Conservation (phyloP, 2,329 filamentous ascomycete species). For the Aspergillus sp. region DNA sequence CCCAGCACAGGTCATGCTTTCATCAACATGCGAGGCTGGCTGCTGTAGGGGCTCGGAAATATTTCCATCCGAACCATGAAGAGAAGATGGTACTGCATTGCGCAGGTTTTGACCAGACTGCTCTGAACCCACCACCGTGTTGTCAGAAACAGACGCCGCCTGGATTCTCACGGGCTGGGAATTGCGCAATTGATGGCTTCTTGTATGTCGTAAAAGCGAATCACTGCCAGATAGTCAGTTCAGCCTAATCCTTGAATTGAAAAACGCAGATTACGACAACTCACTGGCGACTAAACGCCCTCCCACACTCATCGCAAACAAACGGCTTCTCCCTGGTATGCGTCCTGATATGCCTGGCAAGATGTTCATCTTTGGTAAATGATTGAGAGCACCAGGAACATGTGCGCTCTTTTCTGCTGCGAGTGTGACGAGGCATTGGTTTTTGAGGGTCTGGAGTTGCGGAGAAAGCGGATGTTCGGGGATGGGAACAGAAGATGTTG, state of each 20-base stretch:
- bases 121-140: no score
- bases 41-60: no score
- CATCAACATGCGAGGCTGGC: no score
- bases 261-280: neutral
- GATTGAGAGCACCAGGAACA: slow-evolving; percentile 19
- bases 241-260: neutral
- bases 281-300: slow-evolving; percentile 22
- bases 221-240: slow-evolving; percentile 1
- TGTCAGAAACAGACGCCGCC: no score
- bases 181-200: slow-evolving; percentile 2
- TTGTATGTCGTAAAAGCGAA: slow-evolving; percentile 8
- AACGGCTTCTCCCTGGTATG: slow-evolving; percentile 31
- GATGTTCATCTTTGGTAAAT: slow-evolving; percentile 28
- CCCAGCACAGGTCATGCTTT: no score
- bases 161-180: neutral
- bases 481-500: no score
- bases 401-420: slow-evolving; percentile 3
- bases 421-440: neutral
- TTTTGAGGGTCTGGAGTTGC: no score
- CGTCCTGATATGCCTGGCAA: slow-evolving; percentile 25
- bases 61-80: no score
- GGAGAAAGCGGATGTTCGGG: no score
- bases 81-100: no score
- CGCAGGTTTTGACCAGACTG: no score
- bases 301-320: slow-evolving; percentile 16